Evolutionary conservation across 2,329 filamentous ascomycete genomes (phyloP).

Genomic region (Camillea tinctor): DNA sequence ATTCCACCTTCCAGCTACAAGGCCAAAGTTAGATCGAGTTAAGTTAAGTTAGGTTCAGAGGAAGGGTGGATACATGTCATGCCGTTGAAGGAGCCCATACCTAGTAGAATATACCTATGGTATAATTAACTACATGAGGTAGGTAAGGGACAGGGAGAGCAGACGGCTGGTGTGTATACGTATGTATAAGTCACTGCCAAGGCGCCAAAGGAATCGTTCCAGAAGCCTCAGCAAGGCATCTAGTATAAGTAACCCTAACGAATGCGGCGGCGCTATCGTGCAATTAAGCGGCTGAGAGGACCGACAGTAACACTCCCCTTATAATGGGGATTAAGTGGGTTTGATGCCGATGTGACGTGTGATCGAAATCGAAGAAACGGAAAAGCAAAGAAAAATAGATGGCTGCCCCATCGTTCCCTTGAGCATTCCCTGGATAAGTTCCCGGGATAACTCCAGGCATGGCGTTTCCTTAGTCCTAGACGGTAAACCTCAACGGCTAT

Average conservation of each 20-base stretch:
- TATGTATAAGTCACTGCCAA: constrained; percentile 16
- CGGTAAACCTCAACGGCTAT: constrained; percentile 15
- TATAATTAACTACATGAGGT: too few relatives aligned
- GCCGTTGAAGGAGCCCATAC: too few relatives aligned
- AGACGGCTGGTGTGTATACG: too few relatives aligned
- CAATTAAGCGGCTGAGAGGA: constrained; percentile 4
- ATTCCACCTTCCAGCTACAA: too few relatives aligned
- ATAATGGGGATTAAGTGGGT: neutral
- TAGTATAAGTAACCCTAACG: constrained; percentile 14
- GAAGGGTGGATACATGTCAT: too few relatives aligned
- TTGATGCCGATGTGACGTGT: neutral
- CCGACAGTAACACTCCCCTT: neutral
- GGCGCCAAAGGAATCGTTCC: constrained; percentile 18
- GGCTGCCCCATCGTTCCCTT: too few relatives aligned
- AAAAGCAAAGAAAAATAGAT: neutral
- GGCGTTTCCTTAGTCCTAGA: constrained; percentile 7
- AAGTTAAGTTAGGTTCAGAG: too few relatives aligned
- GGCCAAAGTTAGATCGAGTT: too few relatives aligned
- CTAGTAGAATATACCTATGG: too few relatives aligned
- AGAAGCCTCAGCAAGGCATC: constrained; percentile 16
- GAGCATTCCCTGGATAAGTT: too few relatives aligned
- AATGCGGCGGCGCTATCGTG: constrained; percentile 10
- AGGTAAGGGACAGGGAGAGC: neutral
- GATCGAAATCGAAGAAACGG: neutral
- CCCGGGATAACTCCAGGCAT: neutral